Evolutionary conservation across 352 stramenopile species (phyloP), one percentile per base, ranked within the genome.

Genomic region (Phytophthora pinifolia): DNA sequence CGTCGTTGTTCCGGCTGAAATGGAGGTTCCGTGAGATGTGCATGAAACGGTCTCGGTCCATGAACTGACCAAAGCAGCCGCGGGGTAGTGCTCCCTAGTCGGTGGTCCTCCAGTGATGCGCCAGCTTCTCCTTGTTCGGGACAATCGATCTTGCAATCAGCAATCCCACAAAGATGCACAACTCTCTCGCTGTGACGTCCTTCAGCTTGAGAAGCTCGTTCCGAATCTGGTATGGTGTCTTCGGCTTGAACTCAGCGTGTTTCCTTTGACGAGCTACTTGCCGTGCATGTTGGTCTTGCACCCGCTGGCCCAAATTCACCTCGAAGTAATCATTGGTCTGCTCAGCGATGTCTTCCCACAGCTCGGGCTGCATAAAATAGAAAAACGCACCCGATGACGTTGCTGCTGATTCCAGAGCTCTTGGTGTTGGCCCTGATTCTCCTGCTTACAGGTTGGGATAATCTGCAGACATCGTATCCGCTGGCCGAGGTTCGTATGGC

Each of bases 381-480:
- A 53, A 53, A 17, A 56, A 56, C 4, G 48, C 27, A 1, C 48
- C 46, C 13, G 46, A 53, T 14, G 46, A 7, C 18, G 46, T 53
- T 9, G 32, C 9, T 13, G 32, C 46, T 7, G 46, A 32, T 17
- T 43, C 33, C 20, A 53, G 33, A 3, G 33, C 46, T 3, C 14
- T 22, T 32, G 2, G 3, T 1, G 46, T 53, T n/a, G 46, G 46
- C 2, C 46, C 46, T 5, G 33, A 53, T 22, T 44, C 17, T 9
- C 46, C 48, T 14, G 17, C 6, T 14, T 56, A 56, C 12, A 48
- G 17, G 7, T 39, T 47, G 0, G 48, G 48, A 14, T 48, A 56
- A 10, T 48, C 48, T 20, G 12, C 7, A 27, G 4, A 1, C 48
- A 56, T 48, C 2, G 37, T 6, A 10, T 14, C 32, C 20, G n/a